These are phyloP conservation scores for Stachybotrys echinatus DNA, from an alignment of 2,329 filamentous ascomycete species.

Conservation along the genomic window DNA sequence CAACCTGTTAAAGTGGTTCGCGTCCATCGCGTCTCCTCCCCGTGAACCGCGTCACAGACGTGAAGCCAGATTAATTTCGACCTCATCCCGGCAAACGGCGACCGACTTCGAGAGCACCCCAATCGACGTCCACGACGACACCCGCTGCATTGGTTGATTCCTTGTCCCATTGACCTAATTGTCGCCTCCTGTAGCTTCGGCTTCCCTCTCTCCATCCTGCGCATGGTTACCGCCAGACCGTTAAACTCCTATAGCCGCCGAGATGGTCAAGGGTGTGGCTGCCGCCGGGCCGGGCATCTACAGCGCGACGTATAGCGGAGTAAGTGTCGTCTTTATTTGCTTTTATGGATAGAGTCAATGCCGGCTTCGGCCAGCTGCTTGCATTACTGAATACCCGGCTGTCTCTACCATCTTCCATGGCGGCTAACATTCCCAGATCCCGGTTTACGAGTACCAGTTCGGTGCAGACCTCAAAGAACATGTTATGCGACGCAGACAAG, in stretches of 20 bases:
- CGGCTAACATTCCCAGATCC: slow-evolving; percentile 58
- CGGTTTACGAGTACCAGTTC: slow-evolving; percentile 90
- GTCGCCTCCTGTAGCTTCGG: neutral
- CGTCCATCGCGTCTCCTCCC: slow-evolving; percentile 30
- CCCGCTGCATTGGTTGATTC: neutral
- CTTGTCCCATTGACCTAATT: neutral
- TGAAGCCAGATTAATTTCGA: slow-evolving; percentile 20
- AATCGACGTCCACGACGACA: neutral
- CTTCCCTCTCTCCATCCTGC: neutral
- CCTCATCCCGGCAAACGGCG: slow-evolving; percentile 9
- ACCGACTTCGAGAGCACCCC: neutral
- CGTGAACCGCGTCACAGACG: slow-evolving; percentile 29
- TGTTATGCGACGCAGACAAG: slow-evolving; percentile 90
- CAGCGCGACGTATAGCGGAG: slow-evolving; percentile 65
- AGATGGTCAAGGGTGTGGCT: slow-evolving; percentile 40
- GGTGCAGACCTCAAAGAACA: slow-evolving; percentile 72
- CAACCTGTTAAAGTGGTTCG: slow-evolving; percentile 27
- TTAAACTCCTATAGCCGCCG: slow-evolving; percentile 9
- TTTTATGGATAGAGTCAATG: too few relatives aligned
- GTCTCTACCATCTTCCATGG: too few relatives aligned
- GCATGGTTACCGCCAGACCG: neutral
- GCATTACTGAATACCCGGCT: too few relatives aligned
- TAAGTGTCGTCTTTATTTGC: slow-evolving; percentile 34
- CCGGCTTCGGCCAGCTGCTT: too few relatives aligned
- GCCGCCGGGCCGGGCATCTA: slow-evolving; percentile 48